Percentiles rank a stretch among this genome's conserved stretches.
These are phyloP conservation scores for Kluyveromyces starmeri DNA, from an alignment of 805 yeast species.

Conservation along the genomic window DNA sequence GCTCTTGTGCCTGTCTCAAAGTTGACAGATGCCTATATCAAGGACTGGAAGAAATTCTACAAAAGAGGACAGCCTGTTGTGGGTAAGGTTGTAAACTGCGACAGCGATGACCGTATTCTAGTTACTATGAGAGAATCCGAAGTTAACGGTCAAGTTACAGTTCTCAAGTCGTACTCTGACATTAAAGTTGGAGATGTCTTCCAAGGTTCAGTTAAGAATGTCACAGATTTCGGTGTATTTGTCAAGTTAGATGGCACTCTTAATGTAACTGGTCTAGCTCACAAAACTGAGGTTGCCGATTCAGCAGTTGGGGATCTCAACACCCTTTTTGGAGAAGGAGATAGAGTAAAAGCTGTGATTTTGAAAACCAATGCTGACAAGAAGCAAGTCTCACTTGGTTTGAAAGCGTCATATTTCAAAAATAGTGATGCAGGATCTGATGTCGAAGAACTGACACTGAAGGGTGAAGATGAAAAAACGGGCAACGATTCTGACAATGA, in stretches of 20 bases:
- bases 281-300: constrained; percentile 75
- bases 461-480: constrained; percentile 13
- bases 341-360: constrained; percentile 78
- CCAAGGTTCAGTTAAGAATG: constrained; percentile 71
- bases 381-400: constrained; percentile 76
- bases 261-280: constrained; percentile 79
- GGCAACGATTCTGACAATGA: constrained; percentile 15
- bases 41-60: constrained; percentile 81
- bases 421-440: constrained; percentile 25
- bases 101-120: constrained; percentile 54
- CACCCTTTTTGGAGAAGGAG: constrained; percentile 78
- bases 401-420: constrained; percentile 86
- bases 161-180: constrained; percentile 55
- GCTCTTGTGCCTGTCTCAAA: constrained; percentile 79
- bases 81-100: constrained; percentile 62
- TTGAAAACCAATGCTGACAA: constrained; percentile 53
- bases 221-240: constrained; percentile 86
- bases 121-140: constrained; percentile 76
- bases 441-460: constrained; percentile 20
- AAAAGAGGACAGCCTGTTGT: constrained; percentile 60
- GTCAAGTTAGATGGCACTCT: constrained; percentile 68
- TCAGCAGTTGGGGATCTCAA: constrained; percentile 46
- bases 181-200: constrained; percentile 58
- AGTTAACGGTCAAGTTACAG: constrained; percentile 57
- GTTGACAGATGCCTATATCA: constrained; percentile 69